A percentile compares a stretch with the other conserved stretches of the same genome.
Conservation (phyloP, 2,329 filamentous ascomycete genomes). For the Pseudogymnoascus sp. region DNA sequence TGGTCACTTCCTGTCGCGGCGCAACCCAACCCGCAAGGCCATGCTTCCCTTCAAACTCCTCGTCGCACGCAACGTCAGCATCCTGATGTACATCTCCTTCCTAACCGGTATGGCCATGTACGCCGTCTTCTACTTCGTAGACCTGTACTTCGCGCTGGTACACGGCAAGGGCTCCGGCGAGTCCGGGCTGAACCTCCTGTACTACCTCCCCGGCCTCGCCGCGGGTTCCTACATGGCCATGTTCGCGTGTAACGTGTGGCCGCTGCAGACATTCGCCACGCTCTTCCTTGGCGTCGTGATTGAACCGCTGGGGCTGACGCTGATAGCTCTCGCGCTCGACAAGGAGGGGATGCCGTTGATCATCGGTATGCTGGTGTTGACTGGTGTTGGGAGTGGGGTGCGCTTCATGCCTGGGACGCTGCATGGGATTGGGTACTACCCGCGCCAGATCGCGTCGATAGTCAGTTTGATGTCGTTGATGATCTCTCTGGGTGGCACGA, state of each 20-base stretch:
- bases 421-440: slow-evolving; percentile 56
- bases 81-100: slow-evolving; percentile 57
- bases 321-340: slow-evolving; percentile 50
- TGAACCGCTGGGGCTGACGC: slow-evolving; percentile 49
- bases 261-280: slow-evolving; percentile 52
- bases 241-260: slow-evolving; percentile 52
- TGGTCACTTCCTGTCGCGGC: slow-evolving; percentile 36
- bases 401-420: slow-evolving; percentile 54
- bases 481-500: slow-evolving; percentile 54
- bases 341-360: slow-evolving; percentile 41
- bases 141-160: slow-evolving; percentile 59
- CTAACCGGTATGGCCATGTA: slow-evolving; percentile 47
- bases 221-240: slow-evolving; percentile 51
- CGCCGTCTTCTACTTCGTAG: slow-evolving; percentile 59
- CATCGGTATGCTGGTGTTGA: slow-evolving; percentile 59
- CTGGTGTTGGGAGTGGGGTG: slow-evolving; percentile 54
- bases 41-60: slow-evolving; percentile 59
- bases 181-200: slow-evolving; percentile 51
- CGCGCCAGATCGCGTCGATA: slow-evolving; percentile 47
- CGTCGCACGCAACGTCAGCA: slow-evolving; percentile 45
- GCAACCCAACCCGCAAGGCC: slow-evolving; percentile 47
- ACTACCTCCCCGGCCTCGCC: slow-evolving; percentile 56
- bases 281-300: slow-evolving; percentile 48
- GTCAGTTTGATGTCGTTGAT: slow-evolving; percentile 53
- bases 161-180: slow-evolving; percentile 42